Conservation (phyloP, 768 basidiomycete species). For the Trametes sanguinea region DNA sequence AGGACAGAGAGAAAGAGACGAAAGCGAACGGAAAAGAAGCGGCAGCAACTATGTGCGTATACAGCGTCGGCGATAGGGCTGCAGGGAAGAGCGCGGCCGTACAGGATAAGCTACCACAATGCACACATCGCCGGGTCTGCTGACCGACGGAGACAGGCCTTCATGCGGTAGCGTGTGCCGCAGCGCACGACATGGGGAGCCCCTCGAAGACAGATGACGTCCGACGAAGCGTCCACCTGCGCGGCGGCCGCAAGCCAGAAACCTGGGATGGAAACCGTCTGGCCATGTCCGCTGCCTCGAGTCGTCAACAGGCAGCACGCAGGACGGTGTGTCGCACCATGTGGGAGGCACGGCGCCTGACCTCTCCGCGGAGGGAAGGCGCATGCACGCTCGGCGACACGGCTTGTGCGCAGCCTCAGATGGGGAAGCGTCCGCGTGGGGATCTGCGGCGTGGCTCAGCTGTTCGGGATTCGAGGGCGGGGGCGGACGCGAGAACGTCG, state of each 20-base stretch:
- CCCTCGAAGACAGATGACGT: slow-evolving; percentile 18
- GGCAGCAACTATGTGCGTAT: background rate
- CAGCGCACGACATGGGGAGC: slow-evolving; percentile 15
- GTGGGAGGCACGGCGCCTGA: background rate
- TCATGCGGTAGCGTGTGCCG: slow-evolving; percentile 9
- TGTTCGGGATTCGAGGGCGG: slow-evolving; percentile 24
- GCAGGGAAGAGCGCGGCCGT: slow-evolving; percentile 11
- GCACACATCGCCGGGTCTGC: slow-evolving; percentile 3
- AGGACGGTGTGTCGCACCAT: background rate
- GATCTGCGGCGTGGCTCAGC: slow-evolving; percentile 13
- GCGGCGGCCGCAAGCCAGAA: background rate
- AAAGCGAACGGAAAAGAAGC: background rate
- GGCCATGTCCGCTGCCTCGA: slow-evolving; percentile 11
- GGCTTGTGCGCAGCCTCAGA: background rate
- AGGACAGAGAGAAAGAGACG: background rate
- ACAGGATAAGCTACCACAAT: slow-evolving; percentile 16
- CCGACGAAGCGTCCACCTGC: slow-evolving; percentile 3
- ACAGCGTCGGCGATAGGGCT: slow-evolving; percentile 2
- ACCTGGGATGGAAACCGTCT: background rate
- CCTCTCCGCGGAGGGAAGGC: slow-evolving; percentile 7
- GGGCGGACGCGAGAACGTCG: slow-evolving; percentile 35
- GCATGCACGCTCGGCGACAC: background rate
- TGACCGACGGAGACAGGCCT: slow-evolving; percentile 17
- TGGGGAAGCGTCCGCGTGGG: slow-evolving; percentile 1
- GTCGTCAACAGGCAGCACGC: background rate